A percentile compares a stretch with the other conserved stretches of the same genome.
Conservation (phyloP, 1,284 basidiomycete species). For the Tilletiopsis washingtonensis region DNA sequence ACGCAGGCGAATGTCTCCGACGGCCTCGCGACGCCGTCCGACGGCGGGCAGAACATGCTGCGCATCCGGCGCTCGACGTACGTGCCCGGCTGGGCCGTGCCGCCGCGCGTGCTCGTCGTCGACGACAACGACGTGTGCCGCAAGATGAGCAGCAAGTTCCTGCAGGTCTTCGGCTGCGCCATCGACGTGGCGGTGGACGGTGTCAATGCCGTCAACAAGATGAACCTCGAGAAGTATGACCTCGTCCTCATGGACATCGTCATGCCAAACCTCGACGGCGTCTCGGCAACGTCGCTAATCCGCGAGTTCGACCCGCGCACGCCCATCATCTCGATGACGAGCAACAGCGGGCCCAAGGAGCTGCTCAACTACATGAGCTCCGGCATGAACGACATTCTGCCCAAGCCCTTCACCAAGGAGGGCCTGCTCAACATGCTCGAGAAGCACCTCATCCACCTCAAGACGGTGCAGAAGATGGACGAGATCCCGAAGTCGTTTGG, state of each 20-base stretch:
- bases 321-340: slow-evolving; percentile 94
- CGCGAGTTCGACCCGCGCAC: slow-evolving; percentile 88
- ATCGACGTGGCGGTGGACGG: slow-evolving; percentile 90
- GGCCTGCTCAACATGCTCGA: slow-evolving; percentile 85
- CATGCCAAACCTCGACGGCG: slow-evolving; percentile 79
- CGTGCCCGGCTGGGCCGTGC: slow-evolving; percentile 58
- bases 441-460: slow-evolving; percentile 89
- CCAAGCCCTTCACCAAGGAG: slow-evolving; percentile 92
- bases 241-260: slow-evolving; percentile 78
- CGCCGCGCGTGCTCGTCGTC: slow-evolving; percentile 66
- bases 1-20: neutral
- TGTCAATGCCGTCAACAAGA: slow-evolving; percentile 85
- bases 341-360: slow-evolving; percentile 81
- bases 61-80: slow-evolving; percentile 56
- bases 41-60: slow-evolving; percentile 12
- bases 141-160: slow-evolving; percentile 78
- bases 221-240: slow-evolving; percentile 89
- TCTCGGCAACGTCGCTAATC: slow-evolving; percentile 83
- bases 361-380: slow-evolving; percentile 84
- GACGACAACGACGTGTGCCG: slow-evolving; percentile 91
- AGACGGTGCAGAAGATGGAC: slow-evolving; percentile 63
- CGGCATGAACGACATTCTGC: slow-evolving; percentile 92
- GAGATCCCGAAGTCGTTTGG: slow-evolving; percentile 19
- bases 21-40: slow-evolving; percentile 2
- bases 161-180: slow-evolving; percentile 89